Percentiles rank a stretch among this genome's conserved stretches.
Evolutionary conservation across 2,329 filamentous ascomycete genomes (phyloP).

Genomic region (Bipolaris victoriae): DNA sequence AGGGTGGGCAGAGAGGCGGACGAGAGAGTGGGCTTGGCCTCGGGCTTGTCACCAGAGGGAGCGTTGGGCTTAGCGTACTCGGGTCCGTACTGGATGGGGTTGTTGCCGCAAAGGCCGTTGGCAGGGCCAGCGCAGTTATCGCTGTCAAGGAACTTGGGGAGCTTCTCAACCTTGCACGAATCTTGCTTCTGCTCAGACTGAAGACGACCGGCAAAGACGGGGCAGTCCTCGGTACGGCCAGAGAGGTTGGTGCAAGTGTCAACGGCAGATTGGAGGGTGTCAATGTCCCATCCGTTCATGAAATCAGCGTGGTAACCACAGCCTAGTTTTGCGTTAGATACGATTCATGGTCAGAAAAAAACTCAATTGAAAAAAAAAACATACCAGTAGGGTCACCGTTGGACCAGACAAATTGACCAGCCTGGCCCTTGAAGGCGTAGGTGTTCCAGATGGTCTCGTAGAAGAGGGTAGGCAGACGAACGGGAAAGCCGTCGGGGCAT

Average conservation of each 20-base stretch:
- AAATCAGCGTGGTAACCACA: conserved; percentile 77
- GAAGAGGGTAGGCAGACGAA: conserved; percentile 64
- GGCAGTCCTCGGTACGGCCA: conserved; percentile 75
- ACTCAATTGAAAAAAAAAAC: conserved; percentile 51
- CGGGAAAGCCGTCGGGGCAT: conserved; percentile 61
- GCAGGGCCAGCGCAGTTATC: conserved; percentile 67
- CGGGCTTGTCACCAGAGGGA: conserved; percentile 26
- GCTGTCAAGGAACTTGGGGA: conserved; percentile 60
- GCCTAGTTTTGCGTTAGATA: conserved; percentile 54
- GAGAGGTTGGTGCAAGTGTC: conserved; percentile 74
- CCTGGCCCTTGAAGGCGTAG: conserved; percentile 56
- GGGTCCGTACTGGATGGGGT: conserved; percentile 56
- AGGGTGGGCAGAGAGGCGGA: conserved; percentile 42
- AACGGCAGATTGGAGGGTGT: conserved; percentile 69
- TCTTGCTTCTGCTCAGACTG: conserved; percentile 62
- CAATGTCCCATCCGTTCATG: conserved; percentile 71
- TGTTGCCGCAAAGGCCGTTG: conserved; percentile 69
- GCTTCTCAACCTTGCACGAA: conserved; percentile 66
- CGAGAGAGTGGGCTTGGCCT: conserved; percentile 21
- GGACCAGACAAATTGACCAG: conserved; percentile 68
- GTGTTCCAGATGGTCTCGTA: conserved; percentile 65
- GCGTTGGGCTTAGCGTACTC: conserved; percentile 46
- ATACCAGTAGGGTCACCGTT: conserved; percentile 75
- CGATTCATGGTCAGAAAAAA: not conserved
- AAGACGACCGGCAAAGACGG: conserved; percentile 66